Conservation (phyloP, 805 yeast species). For the Wickerhamomyces alni region DNA sequence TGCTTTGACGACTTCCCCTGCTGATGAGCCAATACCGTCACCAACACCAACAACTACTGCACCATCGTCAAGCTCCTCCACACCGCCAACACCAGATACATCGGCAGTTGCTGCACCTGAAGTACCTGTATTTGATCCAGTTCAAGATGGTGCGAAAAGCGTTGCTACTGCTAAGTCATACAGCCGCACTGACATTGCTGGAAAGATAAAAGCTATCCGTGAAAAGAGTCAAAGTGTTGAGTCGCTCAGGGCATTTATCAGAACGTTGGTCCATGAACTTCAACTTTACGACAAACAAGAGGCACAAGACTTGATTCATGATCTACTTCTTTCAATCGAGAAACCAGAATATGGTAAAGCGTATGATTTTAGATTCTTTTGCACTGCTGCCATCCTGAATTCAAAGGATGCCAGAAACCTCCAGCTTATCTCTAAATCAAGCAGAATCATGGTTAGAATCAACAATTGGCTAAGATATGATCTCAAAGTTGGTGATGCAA, state of each 20-base stretch:
- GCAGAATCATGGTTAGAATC: neutral
- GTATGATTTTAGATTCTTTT: neutral
- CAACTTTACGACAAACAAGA: neutral
- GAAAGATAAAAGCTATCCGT: neutral
- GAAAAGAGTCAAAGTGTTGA: neutral
- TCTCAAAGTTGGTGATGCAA: neutral
- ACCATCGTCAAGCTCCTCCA: too few relatives aligned
- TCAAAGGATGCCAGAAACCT: neutral
- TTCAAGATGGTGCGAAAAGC: too few relatives aligned
- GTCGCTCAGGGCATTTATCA: neutral
- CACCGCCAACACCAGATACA: too few relatives aligned
- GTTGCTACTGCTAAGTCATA: too few relatives aligned
- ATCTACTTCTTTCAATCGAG: neutral
- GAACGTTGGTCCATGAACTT: neutral
- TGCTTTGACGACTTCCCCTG: too few relatives aligned
- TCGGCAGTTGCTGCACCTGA: too few relatives aligned
- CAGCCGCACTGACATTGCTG: neutral
- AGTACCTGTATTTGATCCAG: too few relatives aligned
- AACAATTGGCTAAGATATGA: slow-evolving; percentile 5
- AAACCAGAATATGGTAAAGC: neutral
- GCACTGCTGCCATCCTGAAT: neutral
- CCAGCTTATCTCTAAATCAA: neutral
- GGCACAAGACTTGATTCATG: neutral
- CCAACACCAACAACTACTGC: too few relatives aligned
- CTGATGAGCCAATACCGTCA: too few relatives aligned